Evolutionary conservation across 257 asterid species (phyloP).

Genomic region (Solanum medicagineum): DNA sequence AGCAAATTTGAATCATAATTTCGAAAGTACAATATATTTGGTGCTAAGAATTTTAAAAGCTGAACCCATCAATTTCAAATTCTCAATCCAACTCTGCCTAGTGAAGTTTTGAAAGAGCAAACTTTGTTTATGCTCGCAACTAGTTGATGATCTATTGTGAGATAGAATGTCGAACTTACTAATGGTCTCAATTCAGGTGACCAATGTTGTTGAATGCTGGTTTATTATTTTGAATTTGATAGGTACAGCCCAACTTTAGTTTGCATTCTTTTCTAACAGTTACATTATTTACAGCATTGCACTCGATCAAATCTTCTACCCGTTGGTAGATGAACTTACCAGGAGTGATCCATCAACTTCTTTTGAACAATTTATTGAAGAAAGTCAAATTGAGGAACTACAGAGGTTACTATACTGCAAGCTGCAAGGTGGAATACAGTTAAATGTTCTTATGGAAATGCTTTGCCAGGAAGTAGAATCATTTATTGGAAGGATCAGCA

Average conservation of each 20-base stretch:
- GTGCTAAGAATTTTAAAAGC: background rate
- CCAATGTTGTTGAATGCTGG: background rate
- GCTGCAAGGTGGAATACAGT: conserved; percentile 25
- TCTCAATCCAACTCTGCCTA: background rate
- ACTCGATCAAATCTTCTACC: conserved; percentile 47
- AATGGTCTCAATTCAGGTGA: background rate
- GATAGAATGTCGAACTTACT: background rate
- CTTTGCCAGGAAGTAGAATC: conserved; percentile 46
- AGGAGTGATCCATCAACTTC: conserved; percentile 15
- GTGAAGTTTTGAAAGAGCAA: background rate
- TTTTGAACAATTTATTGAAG: conserved; percentile 30
- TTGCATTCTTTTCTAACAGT: background rate
- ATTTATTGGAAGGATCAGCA: conserved; percentile 33
- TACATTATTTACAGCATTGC: conserved; percentile 42
- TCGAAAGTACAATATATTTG: background rate
- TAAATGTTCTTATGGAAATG: conserved; percentile 33
- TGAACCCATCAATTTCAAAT: background rate
- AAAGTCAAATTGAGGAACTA: conserved; percentile 46
- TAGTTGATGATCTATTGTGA: background rate
- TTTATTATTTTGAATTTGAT: background rate
- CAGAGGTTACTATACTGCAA: conserved; percentile 38
- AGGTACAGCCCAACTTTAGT: background rate
- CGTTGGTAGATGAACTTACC: conserved; percentile 33
- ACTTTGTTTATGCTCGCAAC: background rate
- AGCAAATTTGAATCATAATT: background rate